Evolutionary conservation across 495 filamentous ascomycete genomes (phyloP), one percentile per base, ranked within the genome.

Genomic region (Trichoderma erinaceum): DNA sequence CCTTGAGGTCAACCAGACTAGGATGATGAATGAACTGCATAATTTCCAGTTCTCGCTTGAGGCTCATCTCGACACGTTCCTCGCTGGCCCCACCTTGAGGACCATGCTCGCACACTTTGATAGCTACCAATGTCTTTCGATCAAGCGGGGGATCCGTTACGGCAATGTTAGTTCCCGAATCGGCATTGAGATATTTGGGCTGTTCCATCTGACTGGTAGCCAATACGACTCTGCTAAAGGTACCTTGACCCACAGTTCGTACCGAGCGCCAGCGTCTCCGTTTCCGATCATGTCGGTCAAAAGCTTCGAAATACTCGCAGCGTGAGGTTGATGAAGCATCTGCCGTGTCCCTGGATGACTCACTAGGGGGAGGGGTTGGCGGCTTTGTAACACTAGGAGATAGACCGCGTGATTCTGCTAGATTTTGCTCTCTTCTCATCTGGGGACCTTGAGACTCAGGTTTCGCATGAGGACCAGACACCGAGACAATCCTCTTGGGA

Each of bases 41-140:
- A 66, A 98, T 96, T 65, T 97, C 93, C 21, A 98, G 83, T 80
- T 99, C 95, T 48, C 95, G 88, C 77, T 97, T 96, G 64, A 99
- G 80, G 16, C 92, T 94, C 69, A 92, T 90, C 76, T 97, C 92
- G 58, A 98, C 84, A 48, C 95, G 86, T 70, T 97, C 90, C 74
- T 96, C 92, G 1, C 84, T 86, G 12, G 93, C 94, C 23, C 93
- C 93, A 43, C 95, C 96, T 11, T 91, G 90, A 12, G 95, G 93
- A 2, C 94, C 95, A 75, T 96, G 91, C 73, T 97, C 92, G 70
- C 96, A 92, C 67, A 99, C 87, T 77, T 99, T 99, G 71, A 99
- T 88, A 15, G 95, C 95, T 13, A 98, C 96, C 27, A 98, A 83
- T 79, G 74, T 88, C 71, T 70, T 85, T 43, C 70, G 80, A 69